Evolutionary conservation across 2,329 filamentous ascomycete species (phyloP).

Genomic region (Westerdykella sp.): DNA sequence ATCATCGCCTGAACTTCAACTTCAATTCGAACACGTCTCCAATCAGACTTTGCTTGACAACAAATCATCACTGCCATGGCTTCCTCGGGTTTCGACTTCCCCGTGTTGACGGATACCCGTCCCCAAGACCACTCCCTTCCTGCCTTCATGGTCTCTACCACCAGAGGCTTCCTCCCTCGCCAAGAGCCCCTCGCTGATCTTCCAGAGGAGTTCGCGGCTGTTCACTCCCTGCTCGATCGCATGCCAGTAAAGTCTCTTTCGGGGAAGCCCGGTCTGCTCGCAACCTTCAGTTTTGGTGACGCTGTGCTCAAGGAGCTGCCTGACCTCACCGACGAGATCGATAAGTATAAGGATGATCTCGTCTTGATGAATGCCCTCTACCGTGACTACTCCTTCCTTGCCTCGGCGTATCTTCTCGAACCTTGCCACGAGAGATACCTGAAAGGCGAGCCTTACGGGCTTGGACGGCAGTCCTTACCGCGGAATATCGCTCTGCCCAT

Average conservation of each 20-base stretch:
- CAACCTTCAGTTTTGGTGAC: constrained; percentile 65
- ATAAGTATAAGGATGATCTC: constrained; percentile 65
- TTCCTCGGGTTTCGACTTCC: constrained; percentile 43
- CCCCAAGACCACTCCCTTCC: constrained; percentile 59
- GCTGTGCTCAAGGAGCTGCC: constrained; percentile 68
- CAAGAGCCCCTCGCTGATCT: constrained; percentile 48
- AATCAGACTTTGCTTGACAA: constrained; percentile 1
- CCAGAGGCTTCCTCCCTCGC: constrained; percentile 67
- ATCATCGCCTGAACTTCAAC: constrained; percentile 1
- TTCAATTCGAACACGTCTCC: not conserved
- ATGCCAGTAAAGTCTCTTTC: constrained; percentile 73
- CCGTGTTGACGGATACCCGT: constrained; percentile 57
- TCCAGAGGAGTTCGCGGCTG: constrained; percentile 64
- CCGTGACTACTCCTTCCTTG: constrained; percentile 85
- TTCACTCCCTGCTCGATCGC: constrained; percentile 65
- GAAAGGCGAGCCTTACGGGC: constrained; percentile 65
- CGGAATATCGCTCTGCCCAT: constrained; percentile 72
- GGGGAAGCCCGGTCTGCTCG: constrained; percentile 71
- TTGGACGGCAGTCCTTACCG: constrained; percentile 69
- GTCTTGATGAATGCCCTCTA: constrained; percentile 80
- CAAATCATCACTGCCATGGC: constrained; percentile 36
- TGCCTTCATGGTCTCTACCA: constrained; percentile 73
- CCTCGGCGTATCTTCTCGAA: constrained; percentile 84
- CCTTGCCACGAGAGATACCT: constrained; percentile 74
- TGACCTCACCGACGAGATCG: constrained; percentile 67